Base-by-base conservation (phyloP, 495 filamentous ascomycete species). In the Trichoderma erinaceum region DNA sequence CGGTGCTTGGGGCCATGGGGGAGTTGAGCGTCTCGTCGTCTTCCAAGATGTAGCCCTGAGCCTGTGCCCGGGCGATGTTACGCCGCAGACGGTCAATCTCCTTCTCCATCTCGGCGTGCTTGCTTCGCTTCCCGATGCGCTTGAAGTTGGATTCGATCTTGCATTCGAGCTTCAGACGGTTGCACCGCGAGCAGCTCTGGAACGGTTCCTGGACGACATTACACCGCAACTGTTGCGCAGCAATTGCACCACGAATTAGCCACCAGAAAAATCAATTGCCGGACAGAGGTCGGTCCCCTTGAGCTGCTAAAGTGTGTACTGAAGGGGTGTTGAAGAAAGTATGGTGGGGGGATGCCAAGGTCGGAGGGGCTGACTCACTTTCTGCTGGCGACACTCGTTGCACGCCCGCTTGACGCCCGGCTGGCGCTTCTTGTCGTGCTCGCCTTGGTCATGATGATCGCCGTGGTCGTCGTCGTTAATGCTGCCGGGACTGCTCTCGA, bases 91-190 rank as follows among this genome's bases (percentile, higher is more conserved):
- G 80, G 64, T 89, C 88, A 71, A 92, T 88, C 80, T 92, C 88
- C 78, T 89, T 91, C 75, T 95, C 92, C 92, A 96, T 96, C 77
- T 96, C 93, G 63, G 91, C 91, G 78, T 96, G 92, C 72, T 90
- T 90, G 68, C 87, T 91, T 64, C 93, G 87, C 82, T 97, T 97
- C 66, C 92, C 93, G 43, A 96, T 83, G 65, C 93, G 90, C 79
- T 95, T 96, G 80, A 97, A 97, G 74, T 93, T 93, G 69, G 90
- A 90, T 75, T 96, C 92, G 75, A 97, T 96, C 73, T 92, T 92
- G 83, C 93, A 97, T 29, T 88, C 86, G 68, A 97, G 90, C 73
- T 88, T 90, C 68, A 96, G 84, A 72, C 92, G 92, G 74, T 86
- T 88, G 80, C 93, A 97, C 70, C 93, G 84, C 38, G 87, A 89